phyloP scores from a whole-genome alignment of 2,329 filamentous ascomycete genomes.

The Epichloe hybrida region DNA sequence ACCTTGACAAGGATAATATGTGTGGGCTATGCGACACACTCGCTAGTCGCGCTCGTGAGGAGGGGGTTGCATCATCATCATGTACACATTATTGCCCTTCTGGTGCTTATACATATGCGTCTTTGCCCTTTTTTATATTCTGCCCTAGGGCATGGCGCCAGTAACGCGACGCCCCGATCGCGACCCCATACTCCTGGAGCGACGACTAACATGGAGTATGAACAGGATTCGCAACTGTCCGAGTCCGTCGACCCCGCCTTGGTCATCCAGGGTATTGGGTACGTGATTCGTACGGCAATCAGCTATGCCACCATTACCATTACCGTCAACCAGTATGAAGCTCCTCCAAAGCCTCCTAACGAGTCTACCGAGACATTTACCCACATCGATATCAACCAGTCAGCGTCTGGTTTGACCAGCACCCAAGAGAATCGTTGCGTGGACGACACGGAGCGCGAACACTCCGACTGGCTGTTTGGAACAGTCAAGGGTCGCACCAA shows the following conservation, averaged over 20 bases:
- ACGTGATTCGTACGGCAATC: slow-evolving; percentile 60
- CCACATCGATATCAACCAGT: slow-evolving; percentile 62
- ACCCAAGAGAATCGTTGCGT: slow-evolving; percentile 43
- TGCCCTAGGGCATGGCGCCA: background rate
- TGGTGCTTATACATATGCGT: background rate
- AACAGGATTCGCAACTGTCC: slow-evolving; percentile 62
- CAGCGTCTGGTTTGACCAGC: slow-evolving; percentile 56
- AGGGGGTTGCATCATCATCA: background rate
- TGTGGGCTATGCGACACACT: background rate
- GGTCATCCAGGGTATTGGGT: slow-evolving; percentile 57
- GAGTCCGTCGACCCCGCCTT: slow-evolving; percentile 57
- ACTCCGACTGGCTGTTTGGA: slow-evolving; percentile 72
- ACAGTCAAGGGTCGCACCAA: slow-evolving; percentile 46
- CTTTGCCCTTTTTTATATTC: no score
- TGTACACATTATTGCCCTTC: background rate
- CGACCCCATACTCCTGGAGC: background rate
- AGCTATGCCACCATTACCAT: slow-evolving; percentile 55
- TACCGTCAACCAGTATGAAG: slow-evolving; percentile 41
- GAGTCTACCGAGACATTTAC: slow-evolving; percentile 27
- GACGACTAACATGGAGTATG: background rate
- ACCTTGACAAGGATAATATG: background rate
- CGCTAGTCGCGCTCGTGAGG: background rate
- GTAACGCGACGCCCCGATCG: background rate
- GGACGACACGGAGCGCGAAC: slow-evolving; percentile 42
- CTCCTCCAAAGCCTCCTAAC: slow-evolving; percentile 26